Conservation (phyloP, 129 eudicot genomes). For the Chrysanthemum lavandulifolium region DNA sequence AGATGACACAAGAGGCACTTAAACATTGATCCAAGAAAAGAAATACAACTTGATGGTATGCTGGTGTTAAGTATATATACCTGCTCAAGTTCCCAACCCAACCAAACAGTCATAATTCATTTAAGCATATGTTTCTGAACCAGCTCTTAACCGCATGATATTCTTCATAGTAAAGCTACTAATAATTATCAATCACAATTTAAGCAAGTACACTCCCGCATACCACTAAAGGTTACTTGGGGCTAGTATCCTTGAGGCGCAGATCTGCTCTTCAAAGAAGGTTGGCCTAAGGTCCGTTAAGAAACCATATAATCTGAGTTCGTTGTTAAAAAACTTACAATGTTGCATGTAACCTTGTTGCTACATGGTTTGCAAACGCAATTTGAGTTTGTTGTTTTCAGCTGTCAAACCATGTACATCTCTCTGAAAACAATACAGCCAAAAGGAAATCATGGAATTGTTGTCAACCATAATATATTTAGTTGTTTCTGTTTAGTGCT, state of each 20-base stretch:
- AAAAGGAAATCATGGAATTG: slow-evolving; percentile 1
- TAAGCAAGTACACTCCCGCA: not conserved
- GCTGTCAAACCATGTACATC: slow-evolving; percentile 56
- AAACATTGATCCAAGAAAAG: too few relatives aligned
- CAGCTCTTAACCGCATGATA: slow-evolving; percentile 3
- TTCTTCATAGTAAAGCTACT: slow-evolving; percentile 22
- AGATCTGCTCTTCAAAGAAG: slow-evolving; percentile 44
- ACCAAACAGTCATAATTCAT: not conserved
- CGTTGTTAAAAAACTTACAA: slow-evolving; percentile 39
- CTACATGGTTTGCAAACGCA: slow-evolving; percentile 67
- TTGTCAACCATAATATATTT: not conserved
- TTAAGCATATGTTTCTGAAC: slow-evolving; percentile 18
- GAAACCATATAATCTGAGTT: not conserved
- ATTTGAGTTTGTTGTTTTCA: slow-evolving; percentile 71
- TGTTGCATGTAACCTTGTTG: slow-evolving; percentile 80
- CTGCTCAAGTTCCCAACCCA: too few relatives aligned
- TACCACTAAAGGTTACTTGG: slow-evolving; percentile 36
- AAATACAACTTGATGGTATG: too few relatives aligned
- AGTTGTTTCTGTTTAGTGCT: too few relatives aligned
- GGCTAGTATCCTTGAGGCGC: slow-evolving; percentile 58
- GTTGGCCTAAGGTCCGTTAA: too few relatives aligned
- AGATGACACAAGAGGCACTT: too few relatives aligned
- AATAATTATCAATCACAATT: slow-evolving; percentile 1
- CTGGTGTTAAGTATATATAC: too few relatives aligned
- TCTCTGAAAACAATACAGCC: slow-evolving; percentile 41